Conservation (phyloP, 2,329 filamentous ascomycete genomes). For the Golovinomyces cichoracearum region DNA sequence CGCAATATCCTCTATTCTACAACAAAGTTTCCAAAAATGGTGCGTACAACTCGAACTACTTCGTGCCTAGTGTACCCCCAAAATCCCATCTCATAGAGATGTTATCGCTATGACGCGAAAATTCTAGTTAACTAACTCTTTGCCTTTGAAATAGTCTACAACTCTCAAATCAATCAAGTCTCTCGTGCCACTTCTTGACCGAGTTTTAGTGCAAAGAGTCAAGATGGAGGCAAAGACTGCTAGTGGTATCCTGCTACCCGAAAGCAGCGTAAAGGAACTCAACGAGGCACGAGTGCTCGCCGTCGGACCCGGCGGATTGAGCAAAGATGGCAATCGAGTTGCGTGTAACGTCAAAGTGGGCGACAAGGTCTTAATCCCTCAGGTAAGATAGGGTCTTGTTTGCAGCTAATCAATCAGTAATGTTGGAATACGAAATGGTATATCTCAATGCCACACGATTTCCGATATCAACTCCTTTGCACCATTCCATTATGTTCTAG, state of each 20-base stretch:
- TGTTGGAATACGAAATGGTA: too few relatives aligned
- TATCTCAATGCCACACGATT: too few relatives aligned
- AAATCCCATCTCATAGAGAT: too few relatives aligned
- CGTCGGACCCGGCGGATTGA: conserved; percentile 67
- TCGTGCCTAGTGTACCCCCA: too few relatives aligned
- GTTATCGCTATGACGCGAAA: too few relatives aligned
- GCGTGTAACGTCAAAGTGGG: conserved; percentile 59
- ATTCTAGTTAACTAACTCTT: background rate
- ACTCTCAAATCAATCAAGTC: conserved; percentile 86
- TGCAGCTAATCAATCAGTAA: too few relatives aligned
- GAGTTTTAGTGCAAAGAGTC: conserved; percentile 89
- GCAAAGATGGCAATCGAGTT: conserved; percentile 72
- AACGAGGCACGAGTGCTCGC: conserved; percentile 94
- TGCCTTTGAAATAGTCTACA: conserved; percentile 25
- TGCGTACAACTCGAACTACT: too few relatives aligned
- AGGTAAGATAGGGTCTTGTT: conserved; percentile 32
- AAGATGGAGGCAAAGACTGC: conserved; percentile 95
- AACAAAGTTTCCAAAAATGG: too few relatives aligned
- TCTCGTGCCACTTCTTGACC: conserved; percentile 87
- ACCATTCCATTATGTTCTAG: too few relatives aligned
- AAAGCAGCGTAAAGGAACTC: conserved; percentile 89
- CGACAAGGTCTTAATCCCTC: conserved; percentile 86
- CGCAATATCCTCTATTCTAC: too few relatives aligned
- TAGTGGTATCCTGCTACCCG: conserved; percentile 88
- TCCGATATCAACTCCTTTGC: too few relatives aligned